A percentile compares a stretch with the other conserved stretches of the same genome.
phyloP scores from a whole-genome alignment of 2,329 filamentous ascomycete genomes.

The Ploettnerulaceae sp. region DNA sequence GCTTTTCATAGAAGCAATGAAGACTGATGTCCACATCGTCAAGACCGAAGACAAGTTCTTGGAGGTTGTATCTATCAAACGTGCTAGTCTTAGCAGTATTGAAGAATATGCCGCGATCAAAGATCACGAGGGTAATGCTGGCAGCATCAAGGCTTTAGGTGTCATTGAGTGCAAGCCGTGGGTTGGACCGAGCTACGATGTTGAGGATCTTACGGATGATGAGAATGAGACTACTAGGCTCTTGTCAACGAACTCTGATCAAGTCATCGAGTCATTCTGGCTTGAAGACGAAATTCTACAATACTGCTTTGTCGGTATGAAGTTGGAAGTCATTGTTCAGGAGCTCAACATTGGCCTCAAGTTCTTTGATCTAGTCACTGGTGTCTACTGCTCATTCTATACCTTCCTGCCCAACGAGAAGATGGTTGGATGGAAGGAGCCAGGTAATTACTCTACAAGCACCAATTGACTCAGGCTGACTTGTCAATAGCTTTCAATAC shows the following conservation, averaged over 20 bases:
- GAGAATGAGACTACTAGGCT: conserved; percentile 26
- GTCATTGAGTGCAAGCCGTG: conserved; percentile 41
- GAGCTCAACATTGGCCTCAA: conserved; percentile 54
- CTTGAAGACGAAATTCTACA: conserved; percentile 59
- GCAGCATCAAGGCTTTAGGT: conserved; percentile 41
- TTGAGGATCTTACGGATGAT: conserved; percentile 27
- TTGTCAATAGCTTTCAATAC: conserved; percentile 24
- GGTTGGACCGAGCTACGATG: conserved; percentile 34
- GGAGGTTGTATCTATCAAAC: conserved; percentile 52
- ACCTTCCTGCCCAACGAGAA: conserved; percentile 62
- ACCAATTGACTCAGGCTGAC: conserved; percentile 4
- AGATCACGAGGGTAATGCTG: conserved; percentile 33
- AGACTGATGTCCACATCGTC: conserved; percentile 38
- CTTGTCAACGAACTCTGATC: conserved; percentile 18
- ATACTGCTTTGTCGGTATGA: conserved; percentile 60
- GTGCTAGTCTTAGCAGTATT: conserved; percentile 39
- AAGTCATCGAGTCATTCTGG: conserved; percentile 52
- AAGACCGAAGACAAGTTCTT: conserved; percentile 51
- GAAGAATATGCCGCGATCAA: conserved; percentile 42
- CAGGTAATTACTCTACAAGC: conserved; percentile 31
- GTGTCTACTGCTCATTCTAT: conserved; percentile 58
- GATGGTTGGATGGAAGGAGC: conserved; percentile 62
- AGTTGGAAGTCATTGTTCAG: conserved; percentile 51
- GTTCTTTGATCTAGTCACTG: conserved; percentile 57
- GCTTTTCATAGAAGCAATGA: conserved; percentile 32